These are phyloP conservation scores for Aphanomyces stellatus DNA, from an alignment of 352 stramenopile genomes.

Conservation along the genomic window DNA sequence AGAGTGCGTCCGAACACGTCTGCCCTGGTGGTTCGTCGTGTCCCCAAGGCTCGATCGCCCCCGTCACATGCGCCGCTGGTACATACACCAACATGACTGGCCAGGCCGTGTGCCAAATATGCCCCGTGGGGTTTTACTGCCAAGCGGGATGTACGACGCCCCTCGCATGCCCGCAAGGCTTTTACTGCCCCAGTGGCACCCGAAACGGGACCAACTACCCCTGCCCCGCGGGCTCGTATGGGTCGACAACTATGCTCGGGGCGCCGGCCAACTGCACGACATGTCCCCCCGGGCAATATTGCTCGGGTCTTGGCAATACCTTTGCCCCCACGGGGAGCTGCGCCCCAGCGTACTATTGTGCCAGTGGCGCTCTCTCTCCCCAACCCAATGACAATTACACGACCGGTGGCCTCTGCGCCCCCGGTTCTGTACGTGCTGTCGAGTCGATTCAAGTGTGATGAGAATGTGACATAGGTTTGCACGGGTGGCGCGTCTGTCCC, in stretches of 20 bases:
- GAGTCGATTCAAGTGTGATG: background rate
- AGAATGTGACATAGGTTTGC: background rate
- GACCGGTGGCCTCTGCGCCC: background rate
- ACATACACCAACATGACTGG: slow-evolving; percentile 53
- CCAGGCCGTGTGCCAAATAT: slow-evolving; percentile 53
- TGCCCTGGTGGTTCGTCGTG: slow-evolving; percentile 75
- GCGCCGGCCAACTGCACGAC: slow-evolving; percentile 33
- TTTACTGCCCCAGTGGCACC: slow-evolving; percentile 65
- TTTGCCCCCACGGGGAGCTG: slow-evolving; percentile 47
- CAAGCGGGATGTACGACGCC: slow-evolving; percentile 33
- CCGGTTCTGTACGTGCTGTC: background rate
- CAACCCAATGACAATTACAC: slow-evolving; percentile 4
- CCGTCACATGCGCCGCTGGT: slow-evolving; percentile 52
- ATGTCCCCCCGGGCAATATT: slow-evolving; percentile 73
- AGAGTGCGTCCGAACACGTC: slow-evolving; percentile 34
- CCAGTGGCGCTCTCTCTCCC: background rate
- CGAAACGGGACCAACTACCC: slow-evolving; percentile 35
- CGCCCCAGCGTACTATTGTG: slow-evolving; percentile 61
- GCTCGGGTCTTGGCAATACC: slow-evolving; percentile 45
- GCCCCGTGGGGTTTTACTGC: slow-evolving; percentile 70
- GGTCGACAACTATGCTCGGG: slow-evolving; percentile 31
- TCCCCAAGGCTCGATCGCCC: slow-evolving; percentile 38
- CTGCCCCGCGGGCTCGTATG: slow-evolving; percentile 53
- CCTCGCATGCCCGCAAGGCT: slow-evolving; percentile 52
- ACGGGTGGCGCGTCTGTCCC: background rate